Conservation (phyloP, 2,329 filamentous ascomycete species). For the Aspergillus sp. region DNA sequence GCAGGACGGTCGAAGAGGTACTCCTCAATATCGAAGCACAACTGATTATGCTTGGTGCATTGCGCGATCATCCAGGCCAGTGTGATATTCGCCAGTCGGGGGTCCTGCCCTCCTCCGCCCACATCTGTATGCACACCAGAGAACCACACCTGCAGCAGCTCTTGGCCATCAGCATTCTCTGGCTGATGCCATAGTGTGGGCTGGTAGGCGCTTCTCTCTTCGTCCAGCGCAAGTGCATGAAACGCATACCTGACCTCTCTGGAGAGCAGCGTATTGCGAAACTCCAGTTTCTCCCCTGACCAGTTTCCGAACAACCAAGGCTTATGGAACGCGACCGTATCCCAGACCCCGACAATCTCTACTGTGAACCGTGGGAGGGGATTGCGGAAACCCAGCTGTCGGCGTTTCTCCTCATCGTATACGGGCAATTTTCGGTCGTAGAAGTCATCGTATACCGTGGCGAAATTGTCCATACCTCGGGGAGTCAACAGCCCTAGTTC, state of each 20-base stretch:
- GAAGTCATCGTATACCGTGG: slow-evolving; percentile 26
- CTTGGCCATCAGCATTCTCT: slow-evolving; percentile 42
- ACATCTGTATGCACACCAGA: slow-evolving; percentile 50
- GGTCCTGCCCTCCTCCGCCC: slow-evolving; percentile 49
- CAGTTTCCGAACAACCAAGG: slow-evolving; percentile 14
- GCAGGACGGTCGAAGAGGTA: slow-evolving; percentile 24
- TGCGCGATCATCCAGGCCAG: slow-evolving; percentile 61
- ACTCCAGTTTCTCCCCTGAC: slow-evolving; percentile 25
- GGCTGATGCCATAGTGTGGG: slow-evolving; percentile 48
- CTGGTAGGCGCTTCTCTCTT: slow-evolving; percentile 43
- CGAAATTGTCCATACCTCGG: slow-evolving; percentile 29
- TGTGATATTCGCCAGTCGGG: slow-evolving; percentile 49
- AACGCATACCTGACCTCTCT: slow-evolving; percentile 46
- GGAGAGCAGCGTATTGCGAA: slow-evolving; percentile 45
- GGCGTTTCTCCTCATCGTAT: slow-evolving; percentile 14
- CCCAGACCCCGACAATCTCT: slow-evolving; percentile 49
- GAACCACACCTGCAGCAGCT: slow-evolving; percentile 52
- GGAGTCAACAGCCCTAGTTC: slow-evolving; percentile 49
- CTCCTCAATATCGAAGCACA: slow-evolving; percentile 21
- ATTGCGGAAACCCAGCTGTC: slow-evolving; percentile 17
- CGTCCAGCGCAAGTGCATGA: slow-evolving; percentile 49
- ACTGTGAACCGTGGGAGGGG: slow-evolving; percentile 29
- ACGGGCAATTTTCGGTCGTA: slow-evolving; percentile 14
- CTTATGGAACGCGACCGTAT: slow-evolving; percentile 43
- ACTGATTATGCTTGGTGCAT: slow-evolving; percentile 24